Base-by-base conservation (phyloP, 163 green algal genomes). In the Scenedesmus sp. region DNA sequence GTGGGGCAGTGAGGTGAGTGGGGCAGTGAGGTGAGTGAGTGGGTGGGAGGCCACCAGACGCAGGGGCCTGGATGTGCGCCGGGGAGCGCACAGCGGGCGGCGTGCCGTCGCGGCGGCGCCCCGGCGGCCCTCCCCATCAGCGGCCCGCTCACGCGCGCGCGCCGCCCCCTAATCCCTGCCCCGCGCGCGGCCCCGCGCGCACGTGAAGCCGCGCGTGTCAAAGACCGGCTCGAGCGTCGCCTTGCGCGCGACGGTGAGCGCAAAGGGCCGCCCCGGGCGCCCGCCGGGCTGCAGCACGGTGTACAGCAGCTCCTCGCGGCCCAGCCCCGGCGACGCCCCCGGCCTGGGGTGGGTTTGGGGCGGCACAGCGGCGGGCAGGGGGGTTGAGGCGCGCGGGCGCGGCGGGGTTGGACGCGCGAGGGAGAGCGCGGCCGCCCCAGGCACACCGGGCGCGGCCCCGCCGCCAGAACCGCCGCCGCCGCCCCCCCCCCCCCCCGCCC, bases 171-270 rank as follows among this genome's bases (percentile, higher is more conserved):
- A n/a, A n/a, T 47, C 7, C 39, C 39, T 15, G 10, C 10, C 39
- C 39, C 10, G 39, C 10, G 39, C 39, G 10, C 6, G 39, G 39
- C 53, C n/a, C n/a, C n/a, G n/a, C 6, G 9, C 53, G n/a, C 39
- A 78, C 70, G 56, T 78, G 39, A 71, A 56, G 1, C 70, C 70
- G 5, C 39, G 70, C 15, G 70, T 78, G 44, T 78, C 70, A 60
- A 78, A 78, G 26, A 78, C 24, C 2, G 28, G 1, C 2, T n/a
- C 13, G 20, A 33, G 33, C 17, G 67, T 34, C 18, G 70, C 34
- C 26, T 60, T 71, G 7, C 70, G 39, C 4, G 29, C 54, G 15
- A 78, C 70, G 1, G 51, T 44, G 26, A 71, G 26, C 18, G 28
- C 56, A 71, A 80, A 70, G 2, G 18, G 20, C 18, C 45, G 15